These are phyloP conservation scores for Helotiales sp. DNA, from an alignment of 2,329 filamentous ascomycete species.

Conservation along the genomic window DNA sequence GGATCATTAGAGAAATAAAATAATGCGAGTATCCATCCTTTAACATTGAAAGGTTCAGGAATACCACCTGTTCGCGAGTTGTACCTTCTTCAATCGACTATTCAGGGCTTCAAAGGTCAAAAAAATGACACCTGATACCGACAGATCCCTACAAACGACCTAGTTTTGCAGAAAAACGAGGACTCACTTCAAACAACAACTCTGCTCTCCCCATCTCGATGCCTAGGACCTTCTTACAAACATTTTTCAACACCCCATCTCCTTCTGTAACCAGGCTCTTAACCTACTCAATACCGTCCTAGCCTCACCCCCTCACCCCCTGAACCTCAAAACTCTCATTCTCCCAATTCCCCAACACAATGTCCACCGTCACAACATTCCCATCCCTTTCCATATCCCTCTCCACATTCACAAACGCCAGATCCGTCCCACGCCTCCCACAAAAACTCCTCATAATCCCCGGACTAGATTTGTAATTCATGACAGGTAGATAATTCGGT, in stretches of 20 bases:
- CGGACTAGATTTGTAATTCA: slow-evolving; percentile 29
- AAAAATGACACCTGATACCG: no score
- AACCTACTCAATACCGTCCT: slow-evolving; percentile 37
- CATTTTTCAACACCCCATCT: not conserved
- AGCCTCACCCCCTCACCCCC: slow-evolving; percentile 32
- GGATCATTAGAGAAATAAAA: slow-evolving; percentile 2
- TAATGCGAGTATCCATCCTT: no score
- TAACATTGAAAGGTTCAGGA: no score
- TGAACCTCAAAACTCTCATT: slow-evolving; percentile 29
- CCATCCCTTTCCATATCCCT: slow-evolving; percentile 14
- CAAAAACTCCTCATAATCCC: slow-evolving; percentile 37
- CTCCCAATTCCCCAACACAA: slow-evolving; percentile 38
- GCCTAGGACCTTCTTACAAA: slow-evolving; percentile 2
- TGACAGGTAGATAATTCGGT: not conserved
- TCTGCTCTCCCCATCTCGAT: slow-evolving; percentile 7
- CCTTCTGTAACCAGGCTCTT: slow-evolving; percentile 21
- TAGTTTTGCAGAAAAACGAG: not conserved
- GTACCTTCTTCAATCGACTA: no score
- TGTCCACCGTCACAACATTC: slow-evolving; percentile 25
- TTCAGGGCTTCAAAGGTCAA: no score
- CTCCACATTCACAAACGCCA: slow-evolving; percentile 32
- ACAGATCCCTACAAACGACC: no score
- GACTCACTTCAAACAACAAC: not conserved
- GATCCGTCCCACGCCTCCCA: slow-evolving; percentile 36
- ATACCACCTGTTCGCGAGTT: no score